Base-by-base conservation (phyloP, 169 alveolate genomes). In the Plasmodium blacklocki region DNA sequence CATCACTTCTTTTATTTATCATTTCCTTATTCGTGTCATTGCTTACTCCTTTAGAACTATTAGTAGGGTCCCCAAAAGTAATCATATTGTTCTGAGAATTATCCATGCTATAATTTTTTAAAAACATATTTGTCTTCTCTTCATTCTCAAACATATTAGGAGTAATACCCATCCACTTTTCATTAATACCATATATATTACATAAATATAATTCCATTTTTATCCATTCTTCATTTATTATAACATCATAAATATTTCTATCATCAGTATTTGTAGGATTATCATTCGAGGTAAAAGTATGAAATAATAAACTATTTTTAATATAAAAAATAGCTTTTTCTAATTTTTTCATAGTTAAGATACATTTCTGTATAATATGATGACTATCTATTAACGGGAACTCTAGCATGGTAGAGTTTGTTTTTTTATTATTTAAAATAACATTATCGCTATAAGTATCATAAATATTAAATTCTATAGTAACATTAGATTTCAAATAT, bases 321-420 rank as follows among this genome's bases (percentile, higher is more conserved):
- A 86, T 86, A n/a, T 86, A 86, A 39, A 86, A 86, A 23, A 86
- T 86, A 2, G 92, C 73, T 19, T 86, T 86, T 45, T 86, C 92
- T 1, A 86, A 29, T 56, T 86, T 86, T 54, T 86, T 86, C 92
- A 86, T 86, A 15, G 92, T 86, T 9, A 86, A 39, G n/a, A 86
- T 72, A 47, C 92, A 86, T 71, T 86, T 86, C 54, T 86, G 86
- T 45, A 86, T 72, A 58, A 86, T 73, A 59, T 32, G 49, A 26
- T 86, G 92, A 47, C 92, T 72, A 15, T 71, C 59, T 56, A 86
- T 45, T 3, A 86, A 58, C 6, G 92, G 92, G 32, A 86, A 86
- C 49, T 86, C 92, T 9, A 86, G 12, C 92, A 86, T 86, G 26
- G 88, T 86, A 0, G 92, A 86, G n/a, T 86, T 86, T 6, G 92